A percentile compares a stretch with the other conserved stretches of the same genome.
Evolutionary conservation across 257 asterid genomes (phyloP).

Genomic region (Solanum virginianum): DNA sequence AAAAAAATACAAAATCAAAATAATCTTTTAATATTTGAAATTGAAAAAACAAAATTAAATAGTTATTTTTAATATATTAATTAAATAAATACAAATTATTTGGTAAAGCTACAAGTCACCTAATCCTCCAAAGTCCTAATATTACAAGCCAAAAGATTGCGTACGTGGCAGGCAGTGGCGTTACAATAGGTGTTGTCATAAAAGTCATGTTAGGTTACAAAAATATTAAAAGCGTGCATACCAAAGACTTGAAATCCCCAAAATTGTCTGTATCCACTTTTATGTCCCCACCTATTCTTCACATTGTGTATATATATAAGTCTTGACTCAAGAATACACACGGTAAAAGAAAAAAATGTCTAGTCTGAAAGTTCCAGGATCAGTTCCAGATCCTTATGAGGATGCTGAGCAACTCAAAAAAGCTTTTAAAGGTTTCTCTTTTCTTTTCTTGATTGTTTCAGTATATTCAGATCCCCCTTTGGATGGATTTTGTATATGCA

Average conservation of each 20-base stretch:
- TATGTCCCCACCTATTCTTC: neutral
- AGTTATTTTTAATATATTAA: too few species aligned
- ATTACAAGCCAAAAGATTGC: neutral
- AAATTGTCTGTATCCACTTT: neutral
- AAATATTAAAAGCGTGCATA: neutral
- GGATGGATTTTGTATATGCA: neutral
- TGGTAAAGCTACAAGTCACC: neutral
- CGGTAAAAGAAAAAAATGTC: conserved; percentile 30
- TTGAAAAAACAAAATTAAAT: too few species aligned
- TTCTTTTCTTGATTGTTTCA: neutral
- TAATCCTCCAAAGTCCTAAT: neutral
- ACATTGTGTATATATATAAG: neutral
- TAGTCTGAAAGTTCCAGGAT: conserved; percentile 52
- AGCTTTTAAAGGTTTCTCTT: conserved; percentile 54
- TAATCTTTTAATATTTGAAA: too few species aligned
- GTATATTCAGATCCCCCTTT: neutral
- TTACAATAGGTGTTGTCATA: neutral
- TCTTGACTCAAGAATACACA: neutral
- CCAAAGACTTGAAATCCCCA: neutral
- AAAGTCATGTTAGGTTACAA: neutral
- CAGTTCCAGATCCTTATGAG: conserved; percentile 57
- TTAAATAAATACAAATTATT: neutral
- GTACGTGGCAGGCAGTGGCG: neutral
- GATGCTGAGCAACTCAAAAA: conserved; percentile 65
- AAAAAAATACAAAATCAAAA: too few species aligned